Conservation (phyloP, 352 stramenopile species). For the Plasmopara muralis region DNA sequence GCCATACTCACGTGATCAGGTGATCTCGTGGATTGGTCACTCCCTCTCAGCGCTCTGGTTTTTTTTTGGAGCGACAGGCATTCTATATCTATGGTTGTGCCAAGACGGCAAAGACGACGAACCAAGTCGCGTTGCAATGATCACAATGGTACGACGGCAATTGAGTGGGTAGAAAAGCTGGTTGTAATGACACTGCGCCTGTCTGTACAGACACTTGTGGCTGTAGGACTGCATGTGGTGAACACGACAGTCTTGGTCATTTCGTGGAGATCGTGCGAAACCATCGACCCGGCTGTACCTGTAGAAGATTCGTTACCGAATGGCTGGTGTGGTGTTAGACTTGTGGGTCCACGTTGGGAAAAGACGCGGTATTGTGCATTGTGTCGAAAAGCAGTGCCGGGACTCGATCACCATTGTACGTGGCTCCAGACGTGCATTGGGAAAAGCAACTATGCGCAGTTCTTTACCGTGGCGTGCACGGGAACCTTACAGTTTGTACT, state of each 20-base stretch:
- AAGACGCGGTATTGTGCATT: constrained; percentile 76
- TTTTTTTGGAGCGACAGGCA: constrained; percentile 33
- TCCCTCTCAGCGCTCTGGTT: constrained; percentile 56
- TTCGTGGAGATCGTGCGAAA: constrained; percentile 68
- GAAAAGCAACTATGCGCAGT: constrained; percentile 79
- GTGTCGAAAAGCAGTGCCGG: constrained; percentile 70
- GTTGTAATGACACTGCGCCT: constrained; percentile 2
- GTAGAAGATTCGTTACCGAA: constrained; percentile 30
- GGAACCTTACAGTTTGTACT: constrained; percentile 61
- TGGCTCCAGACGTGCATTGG: constrained; percentile 85
- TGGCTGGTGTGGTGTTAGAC: constrained; percentile 65
- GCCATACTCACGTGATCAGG: constrained; percentile 71
- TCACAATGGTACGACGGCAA: constrained; percentile 17
- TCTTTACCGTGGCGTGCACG: constrained; percentile 75
- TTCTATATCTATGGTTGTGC: constrained; percentile 20
- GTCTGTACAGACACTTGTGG: constrained; percentile 36
- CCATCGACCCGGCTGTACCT: constrained; percentile 48
- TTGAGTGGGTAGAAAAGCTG: not conserved
- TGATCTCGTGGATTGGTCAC: constrained; percentile 68
- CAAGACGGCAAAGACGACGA: constrained; percentile 15
- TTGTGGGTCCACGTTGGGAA: constrained; percentile 66
- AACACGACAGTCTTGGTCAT: constrained; percentile 42
- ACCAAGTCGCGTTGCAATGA: constrained; percentile 11
- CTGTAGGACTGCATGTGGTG: constrained; percentile 44
- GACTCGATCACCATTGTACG: constrained; percentile 83